Base-by-base conservation (phyloP, 176 grass and related monocot genomes). In the Cocos nucifera region DNA sequence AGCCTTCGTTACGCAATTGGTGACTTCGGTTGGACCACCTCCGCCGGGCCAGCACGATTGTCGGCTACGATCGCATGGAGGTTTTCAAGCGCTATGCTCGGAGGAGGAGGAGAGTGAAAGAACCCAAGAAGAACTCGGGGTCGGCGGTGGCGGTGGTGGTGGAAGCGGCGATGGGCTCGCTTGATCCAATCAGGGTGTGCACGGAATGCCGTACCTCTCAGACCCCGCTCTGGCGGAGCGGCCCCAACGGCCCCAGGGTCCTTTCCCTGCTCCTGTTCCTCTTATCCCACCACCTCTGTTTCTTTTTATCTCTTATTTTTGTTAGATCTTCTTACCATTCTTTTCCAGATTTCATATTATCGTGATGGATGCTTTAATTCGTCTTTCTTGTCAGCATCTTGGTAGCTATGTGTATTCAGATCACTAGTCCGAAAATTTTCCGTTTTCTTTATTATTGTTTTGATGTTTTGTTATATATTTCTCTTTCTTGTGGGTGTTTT, bases 171-270 rank as follows among this genome's bases (percentile, higher is more conserved):
- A 4, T 18, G 24, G 57, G 35, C 35, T 44, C 57, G 8, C 17
- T 15, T 14, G 51, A 27, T 15, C 19, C 54, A 20, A 17, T 19
- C 1, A 58, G 22, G 68, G 58, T 73, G 23, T 83, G 80, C 54
- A 29, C 32, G 4, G 65, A 77, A 26, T 83, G 80, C 28, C 22
- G 67, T n/a, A 83, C 73, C 3, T 83, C 73, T 51, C 59, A 54
- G 56, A 83, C 80, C 10, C 80, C 80, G 48, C 49, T 83, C 22
- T 77, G 80, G 80, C 51, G 80, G 28, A 61, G 56, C 4, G 80
- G 80, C 4, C 80, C 80, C 22, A 53, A 26, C 5, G 80, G 73
- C 54, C 73, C 80, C 21, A 83, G 77, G 80, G 80, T 83, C 4
- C 18, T 63, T 54, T 21, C 6, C 21, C 28, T 7, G 22, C 22